Percentiles rank a stretch among this genome's conserved stretches.
Conservation (phyloP, 306 rosid genomes). For the Adenanthera pavonina region DNA sequence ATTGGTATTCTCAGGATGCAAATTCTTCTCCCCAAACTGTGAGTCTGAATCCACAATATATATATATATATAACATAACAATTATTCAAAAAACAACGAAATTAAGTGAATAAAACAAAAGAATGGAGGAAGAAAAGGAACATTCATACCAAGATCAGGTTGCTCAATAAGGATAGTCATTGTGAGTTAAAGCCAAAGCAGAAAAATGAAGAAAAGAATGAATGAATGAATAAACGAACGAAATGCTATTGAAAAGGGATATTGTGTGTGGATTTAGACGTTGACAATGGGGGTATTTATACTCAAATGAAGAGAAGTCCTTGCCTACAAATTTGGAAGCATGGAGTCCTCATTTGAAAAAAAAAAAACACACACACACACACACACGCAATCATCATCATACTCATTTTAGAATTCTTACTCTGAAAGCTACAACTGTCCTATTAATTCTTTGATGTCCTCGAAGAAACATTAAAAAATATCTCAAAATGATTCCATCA, state of each 20-base stretch:
- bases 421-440: neutral
- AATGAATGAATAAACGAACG: neutral
- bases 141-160: constrained; percentile 46
- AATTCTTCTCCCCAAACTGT: constrained; percentile 37
- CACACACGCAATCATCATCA: neutral
- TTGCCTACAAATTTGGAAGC: constrained; percentile 48
- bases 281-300: constrained; percentile 40
- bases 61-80: neutral
- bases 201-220: no score
- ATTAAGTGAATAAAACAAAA: neutral
- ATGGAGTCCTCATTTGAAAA: constrained; percentile 51
- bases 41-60: constrained; percentile 43
- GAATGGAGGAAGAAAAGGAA: neutral
- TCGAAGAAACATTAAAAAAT: constrained; percentile 33
- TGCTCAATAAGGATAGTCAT: constrained; percentile 63
- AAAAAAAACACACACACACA: neutral
- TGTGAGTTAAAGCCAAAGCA: neutral
- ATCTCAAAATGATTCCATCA: neutral
- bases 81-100: neutral
- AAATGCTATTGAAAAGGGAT: neutral
- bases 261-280: neutral
- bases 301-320: constrained; percentile 33
- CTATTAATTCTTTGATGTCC: neutral
- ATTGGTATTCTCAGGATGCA: constrained; percentile 19
- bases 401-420: neutral